phyloP scores from a whole-genome alignment of 805 yeast genomes.

The Metschnikowia dekortorum region DNA sequence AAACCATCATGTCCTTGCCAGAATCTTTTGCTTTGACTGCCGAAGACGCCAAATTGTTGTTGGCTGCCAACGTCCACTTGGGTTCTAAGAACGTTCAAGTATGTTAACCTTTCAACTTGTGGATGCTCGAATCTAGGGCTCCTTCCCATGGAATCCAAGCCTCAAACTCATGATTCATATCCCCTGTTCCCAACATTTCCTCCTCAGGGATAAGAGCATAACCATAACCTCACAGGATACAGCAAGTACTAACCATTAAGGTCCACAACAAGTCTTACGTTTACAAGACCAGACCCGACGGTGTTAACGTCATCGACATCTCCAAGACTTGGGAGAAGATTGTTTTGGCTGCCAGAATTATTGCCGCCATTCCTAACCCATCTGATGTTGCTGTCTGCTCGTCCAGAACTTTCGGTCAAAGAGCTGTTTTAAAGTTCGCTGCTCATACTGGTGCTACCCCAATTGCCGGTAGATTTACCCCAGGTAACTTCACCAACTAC shows the following conservation, averaged over 20 bases:
- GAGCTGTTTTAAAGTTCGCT: constrained; percentile 99
- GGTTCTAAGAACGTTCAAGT: constrained; percentile 99
- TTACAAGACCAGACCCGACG: constrained; percentile 98
- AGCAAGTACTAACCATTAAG: constrained; percentile 33
- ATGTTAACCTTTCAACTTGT: constrained; percentile 39
- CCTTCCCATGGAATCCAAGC: too few relatives aligned
- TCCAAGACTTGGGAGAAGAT: constrained; percentile 99
- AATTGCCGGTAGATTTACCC: constrained; percentile 99
- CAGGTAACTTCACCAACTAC: constrained; percentile 99
- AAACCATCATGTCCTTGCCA: constrained; percentile 66
- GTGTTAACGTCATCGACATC: constrained; percentile 97
- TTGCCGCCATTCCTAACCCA: constrained; percentile 98
- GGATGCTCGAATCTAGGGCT: not conserved
- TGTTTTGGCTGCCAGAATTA: constrained; percentile 98
- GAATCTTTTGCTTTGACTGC: constrained; percentile 89
- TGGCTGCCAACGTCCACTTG: constrained; percentile 99
- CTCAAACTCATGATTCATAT: not conserved
- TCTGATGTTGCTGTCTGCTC: constrained; percentile 98
- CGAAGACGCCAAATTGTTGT: constrained; percentile 97
- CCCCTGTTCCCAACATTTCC: not conserved
- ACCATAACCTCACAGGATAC: not conserved
- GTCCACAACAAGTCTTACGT: constrained; percentile 97
- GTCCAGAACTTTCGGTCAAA: constrained; percentile 99
- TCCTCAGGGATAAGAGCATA: not conserved
- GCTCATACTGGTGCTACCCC: constrained; percentile 99